These are phyloP conservation scores for Vitellaria paradoxa DNA, from an alignment of 179 eudicot species.

Conservation along the genomic window DNA sequence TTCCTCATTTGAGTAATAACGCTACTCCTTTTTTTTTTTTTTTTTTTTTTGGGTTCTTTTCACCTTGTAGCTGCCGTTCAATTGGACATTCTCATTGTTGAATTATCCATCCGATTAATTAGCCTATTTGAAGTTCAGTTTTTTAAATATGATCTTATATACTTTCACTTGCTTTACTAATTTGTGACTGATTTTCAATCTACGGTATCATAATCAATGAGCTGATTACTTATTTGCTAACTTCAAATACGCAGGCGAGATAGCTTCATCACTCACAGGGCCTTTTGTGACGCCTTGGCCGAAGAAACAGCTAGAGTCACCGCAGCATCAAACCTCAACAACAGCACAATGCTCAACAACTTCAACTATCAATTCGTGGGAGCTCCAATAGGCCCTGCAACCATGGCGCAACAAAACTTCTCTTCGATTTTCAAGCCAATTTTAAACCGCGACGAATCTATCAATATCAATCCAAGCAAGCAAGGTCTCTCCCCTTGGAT, in stretches of 20 bases:
- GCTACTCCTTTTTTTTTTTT: background rate
- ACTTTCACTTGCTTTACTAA: background rate
- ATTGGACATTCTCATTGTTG: background rate
- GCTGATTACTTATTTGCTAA: too few relatives aligned
- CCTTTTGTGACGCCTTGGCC: constrained; percentile 86
- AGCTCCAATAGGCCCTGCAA: constrained; percentile 33
- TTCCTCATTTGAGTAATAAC: background rate
- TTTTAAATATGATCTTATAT: background rate
- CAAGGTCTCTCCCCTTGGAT: constrained; percentile 31
- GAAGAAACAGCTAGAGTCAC: constrained; percentile 73
- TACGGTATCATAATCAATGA: too few relatives aligned
- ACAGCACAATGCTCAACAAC: constrained; percentile 28
- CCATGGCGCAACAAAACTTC: constrained; percentile 51
- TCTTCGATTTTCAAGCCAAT: constrained; percentile 42
- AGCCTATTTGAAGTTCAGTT: too few relatives aligned
- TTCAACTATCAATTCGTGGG: constrained; percentile 58
- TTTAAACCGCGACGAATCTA: constrained; percentile 21
- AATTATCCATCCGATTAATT: background rate
- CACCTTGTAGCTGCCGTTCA: background rate
- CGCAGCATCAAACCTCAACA: constrained; percentile 44
- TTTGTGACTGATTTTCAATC: background rate
- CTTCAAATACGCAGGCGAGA: constrained; percentile 54
- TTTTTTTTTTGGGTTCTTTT: too few relatives aligned
- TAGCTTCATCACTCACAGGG: constrained; percentile 87
- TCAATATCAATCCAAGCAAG: constrained; percentile 12